A percentile compares a stretch with the other conserved stretches of the same genome.
Evolutionary conservation across 1,139 yeast genomes (phyloP).

Genomic region (Suhomyces terraborum): DNA sequence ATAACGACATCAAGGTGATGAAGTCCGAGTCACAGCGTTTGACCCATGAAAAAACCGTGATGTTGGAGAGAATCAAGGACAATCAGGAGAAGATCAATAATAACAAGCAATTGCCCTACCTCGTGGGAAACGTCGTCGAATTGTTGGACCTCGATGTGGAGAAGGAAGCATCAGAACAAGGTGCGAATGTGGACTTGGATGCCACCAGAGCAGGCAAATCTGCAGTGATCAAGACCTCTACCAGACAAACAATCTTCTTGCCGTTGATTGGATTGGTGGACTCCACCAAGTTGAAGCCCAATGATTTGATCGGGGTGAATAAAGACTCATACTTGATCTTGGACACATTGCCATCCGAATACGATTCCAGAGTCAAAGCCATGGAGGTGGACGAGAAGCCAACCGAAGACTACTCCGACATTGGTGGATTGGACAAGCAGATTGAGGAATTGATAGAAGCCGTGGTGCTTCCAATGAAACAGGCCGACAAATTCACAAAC

Average conservation of each 20-base stretch:
- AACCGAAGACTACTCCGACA: constrained; percentile 93
- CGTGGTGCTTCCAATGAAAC: constrained; percentile 97
- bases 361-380: constrained; percentile 96
- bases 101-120: constrained; percentile 91
- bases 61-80: constrained; percentile 93
- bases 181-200: constrained; percentile 93
- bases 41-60: constrained; percentile 87
- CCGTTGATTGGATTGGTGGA: constrained; percentile 96
- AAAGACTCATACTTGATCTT: constrained; percentile 92
- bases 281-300: constrained; percentile 84
- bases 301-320: constrained; percentile 95
- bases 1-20: constrained; percentile 95
- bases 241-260: constrained; percentile 94
- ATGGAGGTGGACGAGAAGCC: constrained; percentile 99
- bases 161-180: constrained; percentile 86
- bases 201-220: constrained; percentile 94
- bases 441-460: constrained; percentile 98
- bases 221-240: constrained; percentile 95
- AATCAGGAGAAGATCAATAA: constrained; percentile 95
- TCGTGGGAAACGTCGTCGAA: constrained; percentile 98
- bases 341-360: constrained; percentile 95
- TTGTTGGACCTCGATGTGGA: constrained; percentile 85
- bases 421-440: constrained; percentile 97
- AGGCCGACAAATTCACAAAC: constrained; percentile 90
- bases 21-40: constrained; percentile 88